Percentiles rank a stretch among this genome's conserved stretches.
phyloP scores from a whole-genome alignment of 148 eudicot genomes.

The Amaranthus palmeri region DNA sequence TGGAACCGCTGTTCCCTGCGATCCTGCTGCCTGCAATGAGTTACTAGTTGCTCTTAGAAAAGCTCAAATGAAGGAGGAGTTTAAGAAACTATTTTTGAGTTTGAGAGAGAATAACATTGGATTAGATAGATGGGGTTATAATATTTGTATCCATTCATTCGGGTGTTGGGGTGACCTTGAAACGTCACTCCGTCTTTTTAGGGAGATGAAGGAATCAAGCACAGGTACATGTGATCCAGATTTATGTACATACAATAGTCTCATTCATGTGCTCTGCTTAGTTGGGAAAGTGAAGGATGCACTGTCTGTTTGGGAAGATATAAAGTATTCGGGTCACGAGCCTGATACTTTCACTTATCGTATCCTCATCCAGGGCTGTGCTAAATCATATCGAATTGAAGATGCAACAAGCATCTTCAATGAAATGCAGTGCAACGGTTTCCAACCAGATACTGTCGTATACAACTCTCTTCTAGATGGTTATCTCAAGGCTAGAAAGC shows the following conservation, averaged over 20 bases:
- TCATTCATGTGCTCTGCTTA: constrained; percentile 63
- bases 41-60: constrained; percentile 73
- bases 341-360: constrained; percentile 76
- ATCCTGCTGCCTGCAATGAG: constrained; percentile 66
- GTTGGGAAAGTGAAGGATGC: constrained; percentile 74
- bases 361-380: constrained; percentile 74
- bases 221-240: constrained; percentile 44
- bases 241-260: constrained; percentile 81
- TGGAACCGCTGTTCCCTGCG: constrained; percentile 30
- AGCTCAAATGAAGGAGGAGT: constrained; percentile 56
- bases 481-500: constrained; percentile 64
- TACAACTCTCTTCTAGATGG: constrained; percentile 76
- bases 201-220: constrained; percentile 59
- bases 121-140: constrained; percentile 65
- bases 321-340: constrained; percentile 69
- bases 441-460: constrained; percentile 52
- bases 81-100: constrained; percentile 37
- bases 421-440: constrained; percentile 73
- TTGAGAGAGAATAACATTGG: constrained; percentile 43
- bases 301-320: constrained; percentile 64
- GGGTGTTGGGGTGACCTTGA: constrained; percentile 80
- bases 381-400: constrained; percentile 49
- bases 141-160: constrained; percentile 74
- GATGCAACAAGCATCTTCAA: constrained; percentile 56
- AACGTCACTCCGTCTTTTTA: constrained; percentile 53